phyloP scores from a whole-genome alignment of 1,139 yeast species.

The Spencermartinsiella ligniputridi region DNA sequence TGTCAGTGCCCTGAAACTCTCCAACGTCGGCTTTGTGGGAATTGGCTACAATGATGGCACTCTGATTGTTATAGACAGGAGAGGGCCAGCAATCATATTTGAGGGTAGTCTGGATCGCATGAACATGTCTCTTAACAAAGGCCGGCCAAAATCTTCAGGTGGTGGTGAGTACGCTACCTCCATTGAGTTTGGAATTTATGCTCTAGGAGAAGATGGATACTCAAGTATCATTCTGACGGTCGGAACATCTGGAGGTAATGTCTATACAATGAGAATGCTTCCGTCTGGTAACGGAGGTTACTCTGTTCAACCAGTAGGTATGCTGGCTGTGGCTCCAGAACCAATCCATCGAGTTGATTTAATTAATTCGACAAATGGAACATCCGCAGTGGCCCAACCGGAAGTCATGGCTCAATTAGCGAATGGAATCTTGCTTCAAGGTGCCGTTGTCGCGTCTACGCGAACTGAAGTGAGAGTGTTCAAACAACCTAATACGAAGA shows the following conservation, averaged over 20 bases:
- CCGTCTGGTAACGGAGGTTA: constrained; percentile 72
- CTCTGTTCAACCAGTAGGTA: constrained; percentile 52
- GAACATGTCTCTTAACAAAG: constrained; percentile 22
- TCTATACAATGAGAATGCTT: constrained; percentile 59
- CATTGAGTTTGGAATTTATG: constrained; percentile 71
- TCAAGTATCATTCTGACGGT: constrained; percentile 68
- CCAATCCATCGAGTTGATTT: constrained; percentile 56
- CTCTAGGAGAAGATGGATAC: constrained; percentile 54
- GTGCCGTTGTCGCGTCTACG: constrained; percentile 57
- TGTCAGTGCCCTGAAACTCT: constrained; percentile 62
- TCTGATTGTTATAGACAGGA: constrained; percentile 68
- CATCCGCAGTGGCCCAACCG: constrained; percentile 59
- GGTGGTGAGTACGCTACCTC: constrained; percentile 44
- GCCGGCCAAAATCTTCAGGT: constrained; percentile 6
- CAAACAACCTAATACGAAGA: constrained; percentile 48
- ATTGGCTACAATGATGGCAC: constrained; percentile 76
- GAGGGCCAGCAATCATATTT: constrained; percentile 79
- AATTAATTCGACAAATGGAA: constrained; percentile 52
- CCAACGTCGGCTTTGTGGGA: constrained; percentile 82
- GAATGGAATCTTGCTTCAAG: constrained; percentile 59
- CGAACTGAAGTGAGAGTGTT: constrained; percentile 60
- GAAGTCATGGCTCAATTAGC: constrained; percentile 57
- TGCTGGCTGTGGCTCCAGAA: constrained; percentile 44
- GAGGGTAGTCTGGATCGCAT: constrained; percentile 36
- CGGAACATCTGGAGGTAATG: constrained; percentile 78